Conservation (phyloP, 2,329 filamentous ascomycete species). For the Colletotrichum sublineola region DNA sequence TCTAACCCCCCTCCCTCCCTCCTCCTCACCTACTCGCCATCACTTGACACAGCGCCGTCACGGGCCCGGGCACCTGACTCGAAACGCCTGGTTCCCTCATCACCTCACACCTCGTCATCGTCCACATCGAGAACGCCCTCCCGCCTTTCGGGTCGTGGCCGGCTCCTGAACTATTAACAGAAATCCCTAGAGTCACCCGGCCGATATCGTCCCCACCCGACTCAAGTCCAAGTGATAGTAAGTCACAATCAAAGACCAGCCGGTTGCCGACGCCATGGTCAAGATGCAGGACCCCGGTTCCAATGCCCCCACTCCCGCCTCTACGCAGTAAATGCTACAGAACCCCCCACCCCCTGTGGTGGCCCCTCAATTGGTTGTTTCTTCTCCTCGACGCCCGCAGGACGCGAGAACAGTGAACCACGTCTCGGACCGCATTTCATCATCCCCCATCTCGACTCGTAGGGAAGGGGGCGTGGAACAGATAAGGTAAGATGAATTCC, state of each 20-base stretch:
- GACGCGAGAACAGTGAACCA: not conserved
- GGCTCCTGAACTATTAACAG: not conserved
- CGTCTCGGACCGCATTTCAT: not conserved
- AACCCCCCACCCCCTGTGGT: not conserved
- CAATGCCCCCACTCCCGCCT: not conserved
- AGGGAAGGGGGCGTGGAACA: not conserved
- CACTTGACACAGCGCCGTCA: constrained; percentile 9
- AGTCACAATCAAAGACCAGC: not conserved
- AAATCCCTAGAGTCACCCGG: not conserved
- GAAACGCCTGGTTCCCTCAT: not conserved
- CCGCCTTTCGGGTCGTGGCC: too few species aligned
- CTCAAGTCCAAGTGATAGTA: too few species aligned
- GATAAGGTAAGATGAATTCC: not conserved
- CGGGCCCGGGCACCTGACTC: constrained; percentile 5
- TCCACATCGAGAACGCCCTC: not conserved
- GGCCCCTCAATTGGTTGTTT: not conserved
- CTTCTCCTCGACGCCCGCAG: not conserved
- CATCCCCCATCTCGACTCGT: not conserved
- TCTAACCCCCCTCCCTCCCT: too few species aligned
- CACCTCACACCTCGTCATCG: not conserved
- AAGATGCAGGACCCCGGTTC: not conserved
- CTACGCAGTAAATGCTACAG: not conserved
- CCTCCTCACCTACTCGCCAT: not conserved
- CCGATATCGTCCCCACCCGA: not conserved
- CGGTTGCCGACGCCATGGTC: not conserved